Evolutionary conservation across 768 basidiomycete species (phyloP).

Genomic region (Gloeopeniophorella convolvens): DNA sequence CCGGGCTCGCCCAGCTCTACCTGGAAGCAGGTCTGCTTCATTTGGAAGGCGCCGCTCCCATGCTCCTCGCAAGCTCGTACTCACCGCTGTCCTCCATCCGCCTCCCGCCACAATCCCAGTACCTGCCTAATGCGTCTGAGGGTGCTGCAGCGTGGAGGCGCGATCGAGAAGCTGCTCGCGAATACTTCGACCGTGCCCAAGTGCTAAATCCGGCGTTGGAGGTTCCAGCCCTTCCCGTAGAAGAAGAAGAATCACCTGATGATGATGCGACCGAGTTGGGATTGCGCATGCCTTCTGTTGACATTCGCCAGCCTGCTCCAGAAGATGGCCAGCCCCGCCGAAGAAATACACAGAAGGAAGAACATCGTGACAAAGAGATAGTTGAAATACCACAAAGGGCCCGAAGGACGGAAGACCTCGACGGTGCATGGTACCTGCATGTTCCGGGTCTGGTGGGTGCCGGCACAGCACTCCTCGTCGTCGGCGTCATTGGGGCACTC

Average conservation of each 20-base stretch:
- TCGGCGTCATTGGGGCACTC: conserved; percentile 70
- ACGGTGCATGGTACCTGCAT: conserved; percentile 74
- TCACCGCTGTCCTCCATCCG: conserved; percentile 75
- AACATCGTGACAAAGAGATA: conserved; percentile 3
- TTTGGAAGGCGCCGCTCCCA: conserved; percentile 71
- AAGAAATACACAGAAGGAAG: conserved; percentile 18
- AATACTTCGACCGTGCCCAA: conserved; percentile 68
- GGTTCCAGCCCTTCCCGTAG: conserved; percentile 57
- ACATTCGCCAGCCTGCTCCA: conserved; percentile 27
- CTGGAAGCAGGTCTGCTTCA: conserved; percentile 73
- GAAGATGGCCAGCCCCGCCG: conserved; percentile 23
- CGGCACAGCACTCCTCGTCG: conserved; percentile 75
- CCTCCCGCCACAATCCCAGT: conserved; percentile 35
- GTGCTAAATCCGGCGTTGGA: conserved; percentile 55
- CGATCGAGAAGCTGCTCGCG: conserved; percentile 63
- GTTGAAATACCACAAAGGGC: conserved; percentile 24
- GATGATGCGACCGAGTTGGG: conserved; percentile 31
- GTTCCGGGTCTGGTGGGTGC: conserved; percentile 76
- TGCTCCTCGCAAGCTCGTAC: conserved; percentile 66
- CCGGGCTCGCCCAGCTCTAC: conserved; percentile 67
- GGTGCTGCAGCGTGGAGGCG: conserved; percentile 65
- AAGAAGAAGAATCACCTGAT: conserved; percentile 27
- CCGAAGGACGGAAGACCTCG: conserved; percentile 54
- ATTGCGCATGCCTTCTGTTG: conserved; percentile 65
- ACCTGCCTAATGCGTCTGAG: conserved; percentile 6